phyloP scores from a whole-genome alignment of 2,329 filamentous ascomycete species.

The Penicillium sumatraense region DNA sequence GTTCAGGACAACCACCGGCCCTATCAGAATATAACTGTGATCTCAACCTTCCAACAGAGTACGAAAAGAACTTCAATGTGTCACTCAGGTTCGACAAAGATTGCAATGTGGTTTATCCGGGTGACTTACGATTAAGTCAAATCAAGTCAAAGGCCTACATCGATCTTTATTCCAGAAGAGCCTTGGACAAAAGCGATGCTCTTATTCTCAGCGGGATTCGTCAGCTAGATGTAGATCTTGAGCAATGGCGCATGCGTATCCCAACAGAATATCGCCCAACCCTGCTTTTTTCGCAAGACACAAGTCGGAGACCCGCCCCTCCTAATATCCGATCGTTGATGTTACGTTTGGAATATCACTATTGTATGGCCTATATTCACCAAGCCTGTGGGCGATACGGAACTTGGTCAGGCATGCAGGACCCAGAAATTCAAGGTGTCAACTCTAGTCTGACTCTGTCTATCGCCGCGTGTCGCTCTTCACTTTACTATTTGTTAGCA shows the following conservation, averaged over 20 bases:
- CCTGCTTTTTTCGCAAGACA: slow-evolving; percentile 38
- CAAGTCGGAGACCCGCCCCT: background rate
- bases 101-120: slow-evolving; percentile 36
- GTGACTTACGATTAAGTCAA: slow-evolving; percentile 49
- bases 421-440: slow-evolving; percentile 42
- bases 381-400: slow-evolving; percentile 53
- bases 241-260: slow-evolving; percentile 52
- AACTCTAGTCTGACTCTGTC: slow-evolving; percentile 54
- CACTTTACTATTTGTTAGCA: slow-evolving; percentile 46
- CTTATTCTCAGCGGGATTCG: slow-evolving; percentile 56
- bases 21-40: slow-evolving; percentile 7
- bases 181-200: slow-evolving; percentile 52
- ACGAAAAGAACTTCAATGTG: background rate
- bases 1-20: slow-evolving; percentile 7
- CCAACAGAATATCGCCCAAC: slow-evolving; percentile 46
- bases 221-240: slow-evolving; percentile 57
- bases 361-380: slow-evolving; percentile 56
- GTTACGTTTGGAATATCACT: slow-evolving; percentile 56
- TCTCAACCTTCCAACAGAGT: slow-evolving; percentile 2
- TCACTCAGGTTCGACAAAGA: background rate
- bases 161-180: slow-evolving; percentile 51
- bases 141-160: slow-evolving; percentile 53
- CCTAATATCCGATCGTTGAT: slow-evolving; percentile 48
- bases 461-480: slow-evolving; percentile 56
- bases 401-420: slow-evolving; percentile 32